phyloP scores from a whole-genome alignment of 73 alveolate species.

The Durusdinium trenchii region DNA sequence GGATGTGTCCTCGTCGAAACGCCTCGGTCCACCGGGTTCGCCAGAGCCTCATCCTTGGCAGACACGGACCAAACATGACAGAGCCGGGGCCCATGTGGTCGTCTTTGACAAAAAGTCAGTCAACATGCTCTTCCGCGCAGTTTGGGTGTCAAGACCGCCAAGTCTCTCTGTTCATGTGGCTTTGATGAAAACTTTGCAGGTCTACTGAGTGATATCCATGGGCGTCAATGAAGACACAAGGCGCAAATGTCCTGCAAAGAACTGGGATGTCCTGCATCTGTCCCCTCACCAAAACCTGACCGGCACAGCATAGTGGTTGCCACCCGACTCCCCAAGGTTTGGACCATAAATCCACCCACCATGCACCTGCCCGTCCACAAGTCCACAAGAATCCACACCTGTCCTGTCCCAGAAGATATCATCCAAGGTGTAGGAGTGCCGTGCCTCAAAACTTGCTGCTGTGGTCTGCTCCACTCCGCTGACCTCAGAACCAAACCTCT shows the following conservation, averaged over 20 bases:
- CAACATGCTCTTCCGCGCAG: too few species aligned
- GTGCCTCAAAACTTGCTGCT: constrained; percentile 74
- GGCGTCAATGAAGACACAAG: constrained; percentile 72
- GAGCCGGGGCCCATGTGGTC: too few species aligned
- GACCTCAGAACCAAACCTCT: constrained; percentile 48
- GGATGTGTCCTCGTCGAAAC: constrained; percentile 53
- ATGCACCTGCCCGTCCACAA: background rate
- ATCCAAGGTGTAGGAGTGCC: constrained; percentile 88
- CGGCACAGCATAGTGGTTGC: too few species aligned
- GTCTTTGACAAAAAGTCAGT: too few species aligned
- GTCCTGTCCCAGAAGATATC: constrained; percentile 88
- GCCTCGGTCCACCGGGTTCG: constrained; percentile 5
- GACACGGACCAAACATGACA: too few species aligned
- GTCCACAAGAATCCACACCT: background rate
- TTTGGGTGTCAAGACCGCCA: too few species aligned
- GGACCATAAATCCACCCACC: background rate
- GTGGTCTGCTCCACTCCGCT: constrained; percentile 94
- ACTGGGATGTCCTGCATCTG: background rate
- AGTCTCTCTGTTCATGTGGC: constrained; percentile 79
- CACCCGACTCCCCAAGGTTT: background rate
- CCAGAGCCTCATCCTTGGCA: constrained; percentile 62
- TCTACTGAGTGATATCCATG: constrained; percentile 65
- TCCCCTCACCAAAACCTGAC: background rate
- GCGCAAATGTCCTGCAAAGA: constrained; percentile 42
- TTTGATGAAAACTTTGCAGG: constrained; percentile 34